phyloP scores from a whole-genome alignment of 2,329 filamentous ascomycete species.

The Phialophora verrucosa region DNA sequence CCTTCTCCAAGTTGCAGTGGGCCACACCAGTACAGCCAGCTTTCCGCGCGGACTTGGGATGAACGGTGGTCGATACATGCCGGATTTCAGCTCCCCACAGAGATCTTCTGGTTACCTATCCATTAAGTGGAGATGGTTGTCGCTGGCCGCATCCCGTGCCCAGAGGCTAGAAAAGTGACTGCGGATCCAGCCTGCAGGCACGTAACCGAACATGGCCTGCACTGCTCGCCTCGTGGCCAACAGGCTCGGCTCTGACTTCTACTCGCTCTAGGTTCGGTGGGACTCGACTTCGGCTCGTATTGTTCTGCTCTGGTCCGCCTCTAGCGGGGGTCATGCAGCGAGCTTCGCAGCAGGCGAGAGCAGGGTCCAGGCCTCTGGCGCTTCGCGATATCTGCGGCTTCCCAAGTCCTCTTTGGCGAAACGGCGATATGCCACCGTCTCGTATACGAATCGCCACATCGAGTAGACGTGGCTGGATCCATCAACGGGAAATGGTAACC shows the following conservation, averaged over 20 bases:
- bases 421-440: background rate
- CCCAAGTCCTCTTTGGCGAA: slow-evolving; percentile 5
- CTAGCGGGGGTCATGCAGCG: slow-evolving; percentile 10
- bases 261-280: slow-evolving; percentile 2
- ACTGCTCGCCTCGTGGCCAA: slow-evolving; percentile 12
- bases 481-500: background rate
- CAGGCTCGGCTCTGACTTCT: background rate
- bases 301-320: slow-evolving; percentile 2
- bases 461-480: background rate
- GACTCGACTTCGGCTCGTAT: slow-evolving; percentile 10
- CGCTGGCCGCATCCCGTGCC: slow-evolving; percentile 6
- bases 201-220: slow-evolving; percentile 14
- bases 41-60: background rate
- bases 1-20: slow-evolving; percentile 7
- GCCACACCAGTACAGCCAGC: background rate
- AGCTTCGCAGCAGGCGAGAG: background rate
- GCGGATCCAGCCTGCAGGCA: slow-evolving; percentile 10
- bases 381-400: background rate
- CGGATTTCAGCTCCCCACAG: slow-evolving; percentile 5
- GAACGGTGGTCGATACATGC: background rate
- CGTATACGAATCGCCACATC: background rate
- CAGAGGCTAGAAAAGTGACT: slow-evolving; percentile 15
- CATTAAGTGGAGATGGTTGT: background rate
- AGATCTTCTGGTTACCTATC: slow-evolving; percentile 5
- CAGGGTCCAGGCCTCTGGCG: slow-evolving; percentile 16